These are phyloP conservation scores for Camptophora hylomeconis DNA, from an alignment of 2,329 filamentous ascomycete species.

Conservation along the genomic window DNA sequence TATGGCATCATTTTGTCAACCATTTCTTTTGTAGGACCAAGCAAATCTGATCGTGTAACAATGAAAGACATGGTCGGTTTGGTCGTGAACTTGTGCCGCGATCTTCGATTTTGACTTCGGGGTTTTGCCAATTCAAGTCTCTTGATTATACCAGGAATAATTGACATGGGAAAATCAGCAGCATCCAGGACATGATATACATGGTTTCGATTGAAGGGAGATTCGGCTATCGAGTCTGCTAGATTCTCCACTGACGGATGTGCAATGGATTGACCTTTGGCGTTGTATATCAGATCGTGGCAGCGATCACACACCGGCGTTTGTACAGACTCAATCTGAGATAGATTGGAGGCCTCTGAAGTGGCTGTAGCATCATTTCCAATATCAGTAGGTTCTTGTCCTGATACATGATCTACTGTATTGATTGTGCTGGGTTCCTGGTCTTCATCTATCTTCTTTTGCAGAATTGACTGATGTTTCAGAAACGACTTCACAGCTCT, in stretches of 20 bases:
- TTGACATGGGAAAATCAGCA: conserved; percentile 89
- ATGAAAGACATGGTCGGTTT: conserved; percentile 64
- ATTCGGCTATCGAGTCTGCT: conserved; percentile 72
- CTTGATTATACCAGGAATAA: conserved; percentile 63
- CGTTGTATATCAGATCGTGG: conserved; percentile 67
- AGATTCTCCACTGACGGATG: conserved; percentile 75
- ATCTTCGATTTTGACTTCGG: conserved; percentile 67
- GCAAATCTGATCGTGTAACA: conserved; percentile 74
- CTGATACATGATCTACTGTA: conserved; percentile 1
- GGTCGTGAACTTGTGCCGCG: conserved; percentile 23
- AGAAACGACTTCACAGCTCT: conserved; percentile 31
- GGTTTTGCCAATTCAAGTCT: conserved; percentile 60
- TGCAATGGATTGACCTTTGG: conserved; percentile 55
- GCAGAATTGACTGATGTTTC: conserved; percentile 1
- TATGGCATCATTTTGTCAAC: conserved; percentile 82
- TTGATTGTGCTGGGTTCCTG: not conserved
- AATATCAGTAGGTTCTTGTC: conserved; percentile 1
- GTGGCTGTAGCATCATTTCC: conserved; percentile 3
- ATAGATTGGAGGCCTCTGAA: not conserved
- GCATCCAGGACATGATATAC: conserved; percentile 93
- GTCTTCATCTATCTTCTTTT: not conserved
- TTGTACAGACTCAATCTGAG: conserved; percentile 1
- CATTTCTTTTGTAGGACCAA: conserved; percentile 71
- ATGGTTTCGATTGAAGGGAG: conserved; percentile 80
- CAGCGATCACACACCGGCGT: conserved; percentile 73